Conservation (phyloP, 495 filamentous ascomycete species). For the Xylaria castorea region DNA sequence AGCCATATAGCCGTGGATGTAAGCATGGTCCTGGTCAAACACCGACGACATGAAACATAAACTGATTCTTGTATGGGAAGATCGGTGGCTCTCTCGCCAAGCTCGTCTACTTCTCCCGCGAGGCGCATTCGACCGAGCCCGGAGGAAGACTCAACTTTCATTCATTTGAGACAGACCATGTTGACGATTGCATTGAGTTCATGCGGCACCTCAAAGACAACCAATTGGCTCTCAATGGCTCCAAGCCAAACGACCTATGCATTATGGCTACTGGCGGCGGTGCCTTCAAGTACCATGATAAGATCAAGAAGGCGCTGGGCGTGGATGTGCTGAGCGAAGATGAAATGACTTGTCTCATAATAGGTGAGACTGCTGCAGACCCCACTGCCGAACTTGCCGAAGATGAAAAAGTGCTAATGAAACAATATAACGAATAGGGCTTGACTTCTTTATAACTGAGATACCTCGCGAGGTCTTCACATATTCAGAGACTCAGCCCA, state of each 20-base stretch:
- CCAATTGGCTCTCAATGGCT: slow-evolving; percentile 75
- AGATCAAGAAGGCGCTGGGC: slow-evolving; percentile 77
- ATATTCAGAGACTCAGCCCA: slow-evolving; percentile 86
- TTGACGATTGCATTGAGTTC: slow-evolving; percentile 89
- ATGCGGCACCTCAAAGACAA: slow-evolving; percentile 82
- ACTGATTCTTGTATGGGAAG: slow-evolving; percentile 53
- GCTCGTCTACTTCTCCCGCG: slow-evolving; percentile 94
- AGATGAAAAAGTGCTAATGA: background rate
- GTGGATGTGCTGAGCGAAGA: slow-evolving; percentile 92
- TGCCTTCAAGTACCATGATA: slow-evolving; percentile 94
- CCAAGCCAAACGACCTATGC: slow-evolving; percentile 68
- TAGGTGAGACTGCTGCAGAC: slow-evolving; percentile 58
- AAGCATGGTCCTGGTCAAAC: slow-evolving; percentile 44
- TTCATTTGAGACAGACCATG: slow-evolving; percentile 92
- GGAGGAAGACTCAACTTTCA: slow-evolving; percentile 94
- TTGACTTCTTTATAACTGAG: slow-evolving; percentile 98
- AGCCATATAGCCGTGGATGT: slow-evolving; percentile 98
- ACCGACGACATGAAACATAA: slow-evolving; percentile 3
- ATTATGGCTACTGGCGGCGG: slow-evolving; percentile 96
- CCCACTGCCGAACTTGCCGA: background rate
- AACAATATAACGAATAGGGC: slow-evolving; percentile 57
- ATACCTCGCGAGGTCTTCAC: slow-evolving; percentile 97
- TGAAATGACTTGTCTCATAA: slow-evolving; percentile 98
- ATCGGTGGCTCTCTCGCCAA: slow-evolving; percentile 96
- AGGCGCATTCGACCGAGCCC: slow-evolving; percentile 75